Evolutionary conservation across 352 stramenopile genomes (phyloP).

Genomic region (Phytopythium montanum): DNA sequence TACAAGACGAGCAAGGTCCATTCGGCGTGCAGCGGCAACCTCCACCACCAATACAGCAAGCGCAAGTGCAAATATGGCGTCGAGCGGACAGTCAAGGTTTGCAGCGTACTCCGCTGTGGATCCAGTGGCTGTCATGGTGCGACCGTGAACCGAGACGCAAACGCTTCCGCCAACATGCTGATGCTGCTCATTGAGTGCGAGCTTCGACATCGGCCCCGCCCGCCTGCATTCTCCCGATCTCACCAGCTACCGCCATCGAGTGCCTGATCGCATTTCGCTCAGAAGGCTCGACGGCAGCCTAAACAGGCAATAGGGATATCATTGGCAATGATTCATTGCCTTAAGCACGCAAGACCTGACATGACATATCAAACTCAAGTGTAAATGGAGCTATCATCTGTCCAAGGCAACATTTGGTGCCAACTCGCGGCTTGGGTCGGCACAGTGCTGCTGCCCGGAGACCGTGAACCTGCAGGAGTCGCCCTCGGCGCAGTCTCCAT

Average conservation of each 20-base stretch:
- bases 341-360: too few relatives aligned
- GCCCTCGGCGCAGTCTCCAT: slow-evolving; percentile 15
- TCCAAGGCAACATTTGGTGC: too few relatives aligned
- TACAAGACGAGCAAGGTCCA: slow-evolving; percentile 2
- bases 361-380: background rate
- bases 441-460: slow-evolving; percentile 25
- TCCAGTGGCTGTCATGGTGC: slow-evolving; percentile 1
- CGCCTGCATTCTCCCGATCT: background rate
- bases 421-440: slow-evolving; percentile 30
- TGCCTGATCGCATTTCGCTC: too few relatives aligned
- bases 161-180: slow-evolving; percentile 73
- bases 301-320: too few relatives aligned
- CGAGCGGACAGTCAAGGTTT: background rate
- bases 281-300: too few relatives aligned
- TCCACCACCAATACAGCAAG: background rate
- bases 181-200: slow-evolving; percentile 24
- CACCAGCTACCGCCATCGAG: too few relatives aligned
- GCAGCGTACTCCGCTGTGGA: slow-evolving; percentile 1
- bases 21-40: background rate
- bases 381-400: background rate
- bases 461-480: slow-evolving; percentile 45
- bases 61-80: background rate
- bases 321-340: too few relatives aligned
- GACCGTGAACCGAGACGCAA: slow-evolving; percentile 18
- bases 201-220: background rate